These are phyloP conservation scores for Ambrosia hybrid DNA, from an alignment of 140 eudicot species.

Conservation along the genomic window DNA sequence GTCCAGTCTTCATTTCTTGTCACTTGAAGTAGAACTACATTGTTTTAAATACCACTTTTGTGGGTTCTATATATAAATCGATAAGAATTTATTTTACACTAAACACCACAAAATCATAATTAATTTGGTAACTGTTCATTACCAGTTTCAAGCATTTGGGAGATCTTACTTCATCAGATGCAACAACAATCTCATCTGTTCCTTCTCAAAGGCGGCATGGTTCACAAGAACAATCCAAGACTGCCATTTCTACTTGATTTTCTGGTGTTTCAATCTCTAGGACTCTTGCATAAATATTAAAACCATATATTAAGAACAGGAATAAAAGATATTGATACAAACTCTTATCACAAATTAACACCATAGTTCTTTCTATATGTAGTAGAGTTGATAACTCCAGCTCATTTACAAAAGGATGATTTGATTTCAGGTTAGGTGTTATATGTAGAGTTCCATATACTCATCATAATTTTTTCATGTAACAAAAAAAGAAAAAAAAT, in stretches of 20 bases:
- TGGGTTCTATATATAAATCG: not conserved
- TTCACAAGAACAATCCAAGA: slow-evolving; percentile 30
- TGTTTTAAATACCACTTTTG: not conserved
- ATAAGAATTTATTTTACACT: not conserved
- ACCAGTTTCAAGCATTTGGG: slow-evolving; percentile 35
- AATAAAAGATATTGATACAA: not conserved
- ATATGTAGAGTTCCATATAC: too few relatives aligned
- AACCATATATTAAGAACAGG: slow-evolving; percentile 7
- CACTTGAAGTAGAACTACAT: not conserved
- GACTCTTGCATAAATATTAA: slow-evolving; percentile 28
- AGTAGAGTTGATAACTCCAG: slow-evolving; percentile 6
- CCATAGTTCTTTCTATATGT: not conserved
- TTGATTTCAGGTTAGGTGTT: not conserved
- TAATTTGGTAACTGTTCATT: slow-evolving; percentile 13
- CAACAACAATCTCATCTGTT: slow-evolving; percentile 28
- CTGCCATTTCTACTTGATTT: slow-evolving; percentile 38
- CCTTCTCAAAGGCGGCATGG: slow-evolving; percentile 21
- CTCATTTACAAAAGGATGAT: not conserved
- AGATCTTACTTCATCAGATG: slow-evolving; percentile 36
- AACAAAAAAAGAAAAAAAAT: slow-evolving; percentile 13
- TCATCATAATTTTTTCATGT: not conserved
- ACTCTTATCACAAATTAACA: not conserved
- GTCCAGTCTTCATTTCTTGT: not conserved
- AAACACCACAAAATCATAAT: not conserved
- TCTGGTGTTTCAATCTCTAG: slow-evolving; percentile 29